These are phyloP conservation scores for Neonectria coccinea DNA, from an alignment of 2,329 filamentous ascomycete genomes.

Conservation along the genomic window DNA sequence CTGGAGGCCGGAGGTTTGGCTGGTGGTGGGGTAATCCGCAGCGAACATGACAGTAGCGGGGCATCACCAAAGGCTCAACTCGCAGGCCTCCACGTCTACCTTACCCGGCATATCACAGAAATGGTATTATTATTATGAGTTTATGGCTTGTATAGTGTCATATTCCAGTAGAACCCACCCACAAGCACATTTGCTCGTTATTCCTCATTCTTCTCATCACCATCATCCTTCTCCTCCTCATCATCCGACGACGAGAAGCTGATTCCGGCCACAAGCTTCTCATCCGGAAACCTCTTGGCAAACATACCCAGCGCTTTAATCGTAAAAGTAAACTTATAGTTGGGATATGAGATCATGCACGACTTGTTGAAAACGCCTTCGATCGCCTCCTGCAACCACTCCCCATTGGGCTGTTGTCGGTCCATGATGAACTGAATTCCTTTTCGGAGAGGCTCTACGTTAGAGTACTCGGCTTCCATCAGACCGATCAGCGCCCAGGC, in stretches of 20 bases:
- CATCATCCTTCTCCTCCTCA: constrained; percentile 1
- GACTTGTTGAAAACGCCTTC: constrained; percentile 99
- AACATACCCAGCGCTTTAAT: constrained; percentile 96
- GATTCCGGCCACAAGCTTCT: constrained; percentile 57
- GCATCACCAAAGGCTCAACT: background rate
- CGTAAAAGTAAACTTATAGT: constrained; percentile 97
- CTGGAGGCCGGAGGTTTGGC: background rate
- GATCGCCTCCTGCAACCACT: constrained; percentile 95
- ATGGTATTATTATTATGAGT: background rate
- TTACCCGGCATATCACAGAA: no score
- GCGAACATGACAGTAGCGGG: background rate
- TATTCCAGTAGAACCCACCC: background rate
- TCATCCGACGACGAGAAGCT: constrained; percentile 22
- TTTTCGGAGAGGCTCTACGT: constrained; percentile 76
- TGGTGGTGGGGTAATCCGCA: constrained; percentile 9
- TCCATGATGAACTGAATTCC: constrained; percentile 86
- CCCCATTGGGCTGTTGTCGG: constrained; percentile 87
- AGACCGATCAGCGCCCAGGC: constrained; percentile 88
- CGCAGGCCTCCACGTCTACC: no score
- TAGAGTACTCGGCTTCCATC: constrained; percentile 84
- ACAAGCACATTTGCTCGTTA: background rate
- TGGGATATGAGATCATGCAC: constrained; percentile 99
- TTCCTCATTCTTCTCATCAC: constrained; percentile 1
- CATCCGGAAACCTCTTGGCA: constrained; percentile 76
- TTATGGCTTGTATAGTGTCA: background rate